Evolutionary conservation across 768 basidiomycete genomes (phyloP), one percentile per base, ranked within the genome.

Genomic region (Boletus tylopilopsis): DNA sequence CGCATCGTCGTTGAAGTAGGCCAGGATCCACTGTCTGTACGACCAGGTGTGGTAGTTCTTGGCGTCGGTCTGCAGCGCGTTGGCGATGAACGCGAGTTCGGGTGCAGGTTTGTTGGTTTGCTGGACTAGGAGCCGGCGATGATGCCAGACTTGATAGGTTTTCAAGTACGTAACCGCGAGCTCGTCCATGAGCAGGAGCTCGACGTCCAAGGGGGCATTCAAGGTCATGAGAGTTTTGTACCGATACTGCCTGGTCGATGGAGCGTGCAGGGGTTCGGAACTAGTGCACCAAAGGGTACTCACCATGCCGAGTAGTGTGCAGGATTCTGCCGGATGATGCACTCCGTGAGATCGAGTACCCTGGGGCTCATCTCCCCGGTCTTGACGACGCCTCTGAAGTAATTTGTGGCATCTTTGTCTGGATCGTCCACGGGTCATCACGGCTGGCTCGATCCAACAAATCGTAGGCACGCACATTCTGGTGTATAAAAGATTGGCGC

Each of bases 11-110:
- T 85, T 82, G 73, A 94, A 94, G 63, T 86, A 82, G 9, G 89
- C 85, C 36, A 96, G 81, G 12, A 94, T 67, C 93, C 94, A 97
- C 67, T 99, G 94, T 7, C 95, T 80, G 68, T 97, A 95, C 8
- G 90, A 90, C 96, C 96, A 99, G 0, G 96, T 98, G 68, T 98
- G 95, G 67, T 99, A 99, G 73, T 99, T 99, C 79, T 99, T 99
- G 38, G 81, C 70, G 64, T 99, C 96, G 19, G 70, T 76, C 8
- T 78, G 71, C 25, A 99, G 79, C 1, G 84, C 83, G 47, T 72
- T 68, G 43, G 83, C 78, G 64, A 93, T 85, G 68, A 96, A 97
- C 30, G 64, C 74, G 47, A 98, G 84, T 68, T 99, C 96, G 9
- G 78, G 76, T 4, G 49, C 63, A 6, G 84, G 78, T 21, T 75